phyloP scores from a whole-genome alignment of 2,329 filamentous ascomycete species.

The Cyphellophora attinorum region DNA sequence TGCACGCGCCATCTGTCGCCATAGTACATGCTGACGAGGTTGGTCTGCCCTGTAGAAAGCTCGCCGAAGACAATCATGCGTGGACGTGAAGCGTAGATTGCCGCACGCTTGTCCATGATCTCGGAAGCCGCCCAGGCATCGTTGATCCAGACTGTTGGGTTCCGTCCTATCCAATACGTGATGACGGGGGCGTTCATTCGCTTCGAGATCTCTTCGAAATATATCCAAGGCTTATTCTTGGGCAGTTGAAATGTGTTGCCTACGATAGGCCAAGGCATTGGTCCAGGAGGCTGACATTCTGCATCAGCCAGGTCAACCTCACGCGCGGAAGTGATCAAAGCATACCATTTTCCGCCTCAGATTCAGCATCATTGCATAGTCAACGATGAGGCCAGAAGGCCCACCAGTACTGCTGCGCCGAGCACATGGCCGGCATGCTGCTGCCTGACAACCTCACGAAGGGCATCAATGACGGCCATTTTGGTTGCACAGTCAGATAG shows the following conservation, averaged over 20 bases:
- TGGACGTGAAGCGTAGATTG: constrained; percentile 23
- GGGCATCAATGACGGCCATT: neutral
- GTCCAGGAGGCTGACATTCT: constrained; percentile 41
- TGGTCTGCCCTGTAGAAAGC: constrained; percentile 18
- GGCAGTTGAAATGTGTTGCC: constrained; percentile 49
- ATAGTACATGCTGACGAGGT: constrained; percentile 35
- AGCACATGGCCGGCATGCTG: neutral
- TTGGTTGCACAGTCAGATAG: neutral
- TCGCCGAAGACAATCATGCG: constrained; percentile 24
- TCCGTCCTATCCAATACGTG: constrained; percentile 46
- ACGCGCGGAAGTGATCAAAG: neutral
- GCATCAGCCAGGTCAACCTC: neutral
- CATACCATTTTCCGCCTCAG: constrained; percentile 20
- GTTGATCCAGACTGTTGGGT: constrained; percentile 21
- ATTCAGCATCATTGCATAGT: constrained; percentile 20
- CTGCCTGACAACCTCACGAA: neutral
- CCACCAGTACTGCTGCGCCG: constrained; percentile 2
- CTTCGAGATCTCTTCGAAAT: constrained; percentile 46
- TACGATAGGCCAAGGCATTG: constrained; percentile 44
- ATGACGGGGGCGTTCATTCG: constrained; percentile 40
- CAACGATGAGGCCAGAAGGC: constrained; percentile 10
- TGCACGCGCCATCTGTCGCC: constrained; percentile 29
- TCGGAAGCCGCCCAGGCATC: constrained; percentile 23
- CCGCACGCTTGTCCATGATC: constrained; percentile 24
- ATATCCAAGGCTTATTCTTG: constrained; percentile 47